Base-by-base conservation (phyloP, 495 filamentous ascomycete genomes). In the Cladorrhinum samala region DNA sequence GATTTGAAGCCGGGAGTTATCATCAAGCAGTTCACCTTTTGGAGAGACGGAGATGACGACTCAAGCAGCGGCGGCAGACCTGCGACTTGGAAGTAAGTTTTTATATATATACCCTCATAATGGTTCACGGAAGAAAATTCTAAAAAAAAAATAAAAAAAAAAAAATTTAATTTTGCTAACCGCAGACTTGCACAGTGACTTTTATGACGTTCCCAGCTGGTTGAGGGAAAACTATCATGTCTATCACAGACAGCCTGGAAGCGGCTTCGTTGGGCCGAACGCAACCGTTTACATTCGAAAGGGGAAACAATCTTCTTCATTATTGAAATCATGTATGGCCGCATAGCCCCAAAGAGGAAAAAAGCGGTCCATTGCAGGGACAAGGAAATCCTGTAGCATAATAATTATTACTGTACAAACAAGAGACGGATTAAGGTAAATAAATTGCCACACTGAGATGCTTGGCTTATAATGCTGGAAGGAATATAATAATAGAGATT, bases 201-300 rank as follows among this genome's bases (percentile, higher is more conserved):
- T 47, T 25, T 52, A 52, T 44, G 20, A 18, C 2, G 45, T 51
- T 1, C 49, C 43, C 1, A 30, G 55, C 47, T 55, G 57, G 57
- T 30, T 59, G 13, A 48, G 24, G 17, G 14, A 55, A 13, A 27
- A 55, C n/a, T 59, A 59, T 25, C 20, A 50, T n/a, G 44, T 59
- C 23, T 52, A 30, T 47, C 20, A 8, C 1, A 11, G 43, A 8
- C 30, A 17, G 11, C 46, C 39, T 1, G 47, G 40, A 5, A 49
- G 52, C 33, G 57, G 57, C 2, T 59, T 59, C 13, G 44, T 55
- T 13, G 27, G 41, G 2, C 51, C 46, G 30, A 36, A 36, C 21
- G 52, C 57, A 19, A 59, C 52, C 1, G 50, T 59, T 9, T 59
- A 59, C 30, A 40, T 59, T 38, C 27, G 40, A 9, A 59, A 58